phyloP scores from a whole-genome alignment of 352 stramenopile species.

The Pythium apleroticum region DNA sequence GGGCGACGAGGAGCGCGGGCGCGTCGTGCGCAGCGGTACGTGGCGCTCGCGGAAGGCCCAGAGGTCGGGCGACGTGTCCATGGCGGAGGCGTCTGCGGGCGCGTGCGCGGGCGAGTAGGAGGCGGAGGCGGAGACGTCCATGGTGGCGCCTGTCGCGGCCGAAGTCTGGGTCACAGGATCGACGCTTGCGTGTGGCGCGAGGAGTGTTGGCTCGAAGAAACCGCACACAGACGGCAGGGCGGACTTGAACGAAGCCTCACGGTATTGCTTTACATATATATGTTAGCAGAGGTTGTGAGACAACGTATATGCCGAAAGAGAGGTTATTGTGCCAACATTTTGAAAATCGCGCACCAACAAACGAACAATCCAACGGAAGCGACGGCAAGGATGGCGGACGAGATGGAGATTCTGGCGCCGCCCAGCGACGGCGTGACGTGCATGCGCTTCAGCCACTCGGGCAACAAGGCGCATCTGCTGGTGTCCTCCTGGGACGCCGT shows the following conservation, averaged over 20 bases:
- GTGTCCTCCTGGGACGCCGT: constrained; percentile 78
- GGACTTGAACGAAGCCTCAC: too few relatives aligned
- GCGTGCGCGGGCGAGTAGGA: background rate
- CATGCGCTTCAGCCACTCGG: constrained; percentile 67
- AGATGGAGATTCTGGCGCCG: constrained; percentile 64
- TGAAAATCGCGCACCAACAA: constrained; percentile 1
- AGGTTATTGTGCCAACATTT: background rate
- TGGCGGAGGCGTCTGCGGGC: background rate
- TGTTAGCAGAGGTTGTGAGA: background rate
- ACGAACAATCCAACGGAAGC: constrained; percentile 6
- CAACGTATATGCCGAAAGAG: background rate
- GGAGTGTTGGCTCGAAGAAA: background rate
- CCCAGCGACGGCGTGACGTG: constrained; percentile 83
- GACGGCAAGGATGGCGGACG: constrained; percentile 27
- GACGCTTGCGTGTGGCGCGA: background rate
- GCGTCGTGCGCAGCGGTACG: constrained; percentile 3
- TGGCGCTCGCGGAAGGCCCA: constrained; percentile 1
- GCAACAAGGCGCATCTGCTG: constrained; percentile 55
- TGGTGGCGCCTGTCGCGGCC: background rate
- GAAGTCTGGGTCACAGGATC: background rate
- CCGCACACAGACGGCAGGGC: background rate
- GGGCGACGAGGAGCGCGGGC: background rate
- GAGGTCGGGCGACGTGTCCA: background rate
- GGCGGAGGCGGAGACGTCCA: background rate
- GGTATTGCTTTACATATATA: background rate